Conservation (phyloP, 176 grass and related monocot species). For the Oryza meyeriana region DNA sequence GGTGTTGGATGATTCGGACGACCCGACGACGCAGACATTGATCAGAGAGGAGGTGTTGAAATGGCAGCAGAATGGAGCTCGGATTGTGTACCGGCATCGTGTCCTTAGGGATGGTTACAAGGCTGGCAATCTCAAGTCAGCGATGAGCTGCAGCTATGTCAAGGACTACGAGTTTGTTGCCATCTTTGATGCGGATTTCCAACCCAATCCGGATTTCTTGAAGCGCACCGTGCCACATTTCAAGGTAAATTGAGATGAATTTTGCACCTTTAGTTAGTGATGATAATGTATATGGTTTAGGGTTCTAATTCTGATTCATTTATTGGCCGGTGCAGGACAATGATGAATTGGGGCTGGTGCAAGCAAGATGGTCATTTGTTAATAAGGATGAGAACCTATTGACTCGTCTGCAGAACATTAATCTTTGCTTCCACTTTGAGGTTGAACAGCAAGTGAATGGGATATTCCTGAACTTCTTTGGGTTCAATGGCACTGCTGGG, state of each 20-base stretch:
- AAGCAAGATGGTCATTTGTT: conserved; percentile 98
- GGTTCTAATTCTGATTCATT: not conserved
- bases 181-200: conserved; percentile 98
- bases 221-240: conserved; percentile 89
- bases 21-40: conserved; percentile 65
- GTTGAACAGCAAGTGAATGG: conserved; percentile 99
- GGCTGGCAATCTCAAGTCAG: conserved; percentile 96
- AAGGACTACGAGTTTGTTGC: conserved; percentile 95
- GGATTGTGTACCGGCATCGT: conserved; percentile 85
- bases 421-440: conserved; percentile 99
- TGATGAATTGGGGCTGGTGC: conserved; percentile 84
- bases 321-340: conserved; percentile 50
- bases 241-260: conserved; percentile 54
- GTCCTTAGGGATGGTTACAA: conserved; percentile 92
- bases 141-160: conserved; percentile 93
- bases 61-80: conserved; percentile 90
- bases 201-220: conserved; percentile 84
- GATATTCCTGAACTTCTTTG: conserved; percentile 87
- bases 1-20: conserved; percentile 94
- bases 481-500: conserved; percentile 94
- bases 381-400: conserved; percentile 94
- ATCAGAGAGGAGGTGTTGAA: conserved; percentile 89
- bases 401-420: conserved; percentile 90
- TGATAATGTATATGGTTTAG: not conserved
- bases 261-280: not conserved